phyloP scores from a whole-genome alignment of 306 rosid species.

The Canavalia gladiata region DNA sequence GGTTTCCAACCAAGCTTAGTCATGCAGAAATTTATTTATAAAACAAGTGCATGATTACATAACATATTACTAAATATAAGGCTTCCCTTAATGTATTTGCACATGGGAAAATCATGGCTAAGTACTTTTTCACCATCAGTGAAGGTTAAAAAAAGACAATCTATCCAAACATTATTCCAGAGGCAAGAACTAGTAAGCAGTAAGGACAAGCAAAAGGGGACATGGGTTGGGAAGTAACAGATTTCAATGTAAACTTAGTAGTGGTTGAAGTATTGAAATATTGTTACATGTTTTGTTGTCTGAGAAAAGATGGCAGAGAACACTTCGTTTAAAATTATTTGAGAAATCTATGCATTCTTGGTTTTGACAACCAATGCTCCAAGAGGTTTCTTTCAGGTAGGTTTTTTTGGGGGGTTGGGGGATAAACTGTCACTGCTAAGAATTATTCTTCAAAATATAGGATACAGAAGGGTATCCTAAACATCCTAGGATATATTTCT shows the following conservation, averaged over 20 bases:
- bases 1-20: background rate
- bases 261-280: background rate
- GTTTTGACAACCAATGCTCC: no score
- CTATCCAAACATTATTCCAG: slow-evolving; percentile 15
- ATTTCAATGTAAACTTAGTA: background rate
- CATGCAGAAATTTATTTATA: background rate
- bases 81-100: slow-evolving; percentile 8
- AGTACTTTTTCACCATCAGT: slow-evolving; percentile 19
- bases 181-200: slow-evolving; percentile 30
- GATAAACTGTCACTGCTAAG: background rate
- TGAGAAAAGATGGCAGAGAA: background rate
- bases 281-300: background rate
- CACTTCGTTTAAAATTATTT: background rate
- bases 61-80: slow-evolving; percentile 6
- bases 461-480: background rate
- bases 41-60: slow-evolving; percentile 26
- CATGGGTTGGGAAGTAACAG: background rate
- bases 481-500: background rate
- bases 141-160: background rate
- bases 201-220: background rate
- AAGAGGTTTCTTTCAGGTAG: no score
- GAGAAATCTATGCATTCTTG: background rate
- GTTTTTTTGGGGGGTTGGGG: no score
- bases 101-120: background rate
- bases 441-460: slow-evolving; percentile 5